These are phyloP conservation scores for Cutaneotrichosporon curvatum DNA, from an alignment of 1,284 basidiomycete genomes.

Conservation along the genomic window DNA sequence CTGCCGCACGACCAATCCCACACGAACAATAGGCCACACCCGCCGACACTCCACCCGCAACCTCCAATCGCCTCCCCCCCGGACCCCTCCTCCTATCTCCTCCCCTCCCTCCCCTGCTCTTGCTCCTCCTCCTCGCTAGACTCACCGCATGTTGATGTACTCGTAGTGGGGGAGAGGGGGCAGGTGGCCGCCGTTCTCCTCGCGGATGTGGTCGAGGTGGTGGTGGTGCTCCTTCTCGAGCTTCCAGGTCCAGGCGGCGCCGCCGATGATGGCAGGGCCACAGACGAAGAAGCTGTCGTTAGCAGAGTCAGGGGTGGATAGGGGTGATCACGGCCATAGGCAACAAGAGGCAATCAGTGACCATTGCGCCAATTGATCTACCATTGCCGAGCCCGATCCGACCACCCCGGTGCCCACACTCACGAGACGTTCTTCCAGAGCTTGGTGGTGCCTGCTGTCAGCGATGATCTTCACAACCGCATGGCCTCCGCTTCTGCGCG, in stretches of 20 bases:
- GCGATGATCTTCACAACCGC: background rate
- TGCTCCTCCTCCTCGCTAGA: background rate
- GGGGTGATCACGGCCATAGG: too few relatives aligned
- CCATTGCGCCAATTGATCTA: too few relatives aligned
- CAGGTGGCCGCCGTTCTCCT: slow-evolving; percentile 35
- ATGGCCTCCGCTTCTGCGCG: background rate
- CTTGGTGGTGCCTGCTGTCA: slow-evolving; percentile 29
- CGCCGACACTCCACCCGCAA: too few relatives aligned
- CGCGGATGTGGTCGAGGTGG: slow-evolving; percentile 28
- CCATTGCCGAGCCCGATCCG: background rate
- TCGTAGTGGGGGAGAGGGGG: slow-evolving; percentile 37
- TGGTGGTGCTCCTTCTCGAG: slow-evolving; percentile 38
- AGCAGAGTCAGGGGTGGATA: background rate
- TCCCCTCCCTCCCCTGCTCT: background rate
- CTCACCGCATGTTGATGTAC: slow-evolving; percentile 44
- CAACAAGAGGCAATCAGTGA: too few relatives aligned
- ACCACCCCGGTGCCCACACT: slow-evolving; percentile 2
- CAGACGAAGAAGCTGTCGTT: slow-evolving; percentile 38
- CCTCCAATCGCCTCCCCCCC: too few relatives aligned
- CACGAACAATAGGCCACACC: too few relatives aligned
- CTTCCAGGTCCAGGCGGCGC: slow-evolving; percentile 37
- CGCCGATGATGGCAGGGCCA: slow-evolving; percentile 34
- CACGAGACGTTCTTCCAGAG: slow-evolving; percentile 40
- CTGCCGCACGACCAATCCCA: too few relatives aligned
- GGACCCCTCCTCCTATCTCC: background rate